Conservation (phyloP, 495 filamentous ascomycete species). For the Apodospora peruviana region DNA sequence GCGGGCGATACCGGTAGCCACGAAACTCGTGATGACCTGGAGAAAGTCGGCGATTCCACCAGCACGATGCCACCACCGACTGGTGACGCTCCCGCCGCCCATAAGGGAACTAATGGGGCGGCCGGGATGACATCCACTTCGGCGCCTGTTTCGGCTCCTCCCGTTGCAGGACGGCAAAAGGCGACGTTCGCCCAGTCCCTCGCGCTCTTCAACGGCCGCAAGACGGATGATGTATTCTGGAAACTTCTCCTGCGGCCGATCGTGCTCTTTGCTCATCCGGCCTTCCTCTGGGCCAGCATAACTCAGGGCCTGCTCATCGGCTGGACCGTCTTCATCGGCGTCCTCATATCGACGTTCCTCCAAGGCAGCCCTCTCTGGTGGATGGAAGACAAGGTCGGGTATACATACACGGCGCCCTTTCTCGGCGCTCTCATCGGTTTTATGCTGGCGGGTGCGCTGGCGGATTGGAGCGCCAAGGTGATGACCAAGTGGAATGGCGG, state of each 20-base stretch:
- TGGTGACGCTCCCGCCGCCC: neutral
- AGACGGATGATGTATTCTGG: slow-evolving; percentile 59
- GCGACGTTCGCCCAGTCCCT: slow-evolving; percentile 52
- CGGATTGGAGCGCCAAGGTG: slow-evolving; percentile 63
- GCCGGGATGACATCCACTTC: neutral
- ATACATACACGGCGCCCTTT: slow-evolving; percentile 84
- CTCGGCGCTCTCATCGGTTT: slow-evolving; percentile 78
- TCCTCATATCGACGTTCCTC: slow-evolving; percentile 79
- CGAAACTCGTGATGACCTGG: slow-evolving; percentile 8
- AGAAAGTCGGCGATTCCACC: slow-evolving; percentile 11
- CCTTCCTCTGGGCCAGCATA: slow-evolving; percentile 82
- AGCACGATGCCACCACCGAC: neutral
- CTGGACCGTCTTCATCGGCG: slow-evolving; percentile 92
- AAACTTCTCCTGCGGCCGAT: slow-evolving; percentile 59
- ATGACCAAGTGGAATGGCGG: slow-evolving; percentile 74
- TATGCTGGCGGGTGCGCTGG: slow-evolving; percentile 61
- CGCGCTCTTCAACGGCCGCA: slow-evolving; percentile 72
- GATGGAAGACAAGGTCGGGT: slow-evolving; percentile 74
- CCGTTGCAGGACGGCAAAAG: slow-evolving; percentile 37
- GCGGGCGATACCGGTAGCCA: neutral
- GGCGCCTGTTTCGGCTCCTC: neutral
- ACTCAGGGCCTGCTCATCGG: slow-evolving; percentile 89
- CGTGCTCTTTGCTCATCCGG: slow-evolving; percentile 69
- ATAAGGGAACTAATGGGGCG: neutral
- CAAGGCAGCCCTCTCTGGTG: slow-evolving; percentile 76